Evolutionary conservation across 2,329 filamentous ascomycete genomes (phyloP), one percentile per base, ranked within the genome.

Genomic region (Neofusicoccum kwambonambiense): DNA sequence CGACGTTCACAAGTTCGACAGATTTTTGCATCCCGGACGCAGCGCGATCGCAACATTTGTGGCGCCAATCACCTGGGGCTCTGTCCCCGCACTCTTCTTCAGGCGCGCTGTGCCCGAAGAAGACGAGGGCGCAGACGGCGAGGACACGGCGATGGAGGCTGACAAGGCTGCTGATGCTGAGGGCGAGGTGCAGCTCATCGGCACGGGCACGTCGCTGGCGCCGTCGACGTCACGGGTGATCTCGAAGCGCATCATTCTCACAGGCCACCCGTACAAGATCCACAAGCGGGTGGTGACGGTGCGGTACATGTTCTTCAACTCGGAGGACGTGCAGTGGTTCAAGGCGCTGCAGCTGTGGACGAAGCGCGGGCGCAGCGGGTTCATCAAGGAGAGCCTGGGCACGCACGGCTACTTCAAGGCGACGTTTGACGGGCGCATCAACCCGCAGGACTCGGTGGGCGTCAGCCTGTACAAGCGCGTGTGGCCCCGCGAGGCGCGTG

Each of bases 391-490:
- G 82, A 86, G 90, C 65, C 81, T 99, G 57, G 95, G 95, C 71
- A 99, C 95, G 41, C 95, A 99, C 78, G 95, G 95, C n/a, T 99
- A 99, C 82, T 98, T 98, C 86, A 99, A 99, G 84, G 95, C 95
- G 12, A 97, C 90, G 1, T 99, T 99, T 80, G 96, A 99, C 76
- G 92, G 89, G 12, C 91, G 90, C 75, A 94, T 99, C 77, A 98
- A 97, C 78, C 93, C 95, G 1, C 91, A 97, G 80, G 95, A 99
- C 79, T 89, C 93, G 3, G 88, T 99, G 52, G 95, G 92, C 57
- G 90, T 98, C 68, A 96, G 92, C 71, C 66, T 83, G 66, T 83
- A 83, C 66, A 84, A 84, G 77, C 70, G 82, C 52, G 80, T 84
- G 2, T 83, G 80, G 78, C 95, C 95, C 7, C 84, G 93, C 65